Evolutionary conservation across 306 rosid species (phyloP), one percentile per base, ranked within the genome.

Genomic region (Lathyrus tuberosus): DNA sequence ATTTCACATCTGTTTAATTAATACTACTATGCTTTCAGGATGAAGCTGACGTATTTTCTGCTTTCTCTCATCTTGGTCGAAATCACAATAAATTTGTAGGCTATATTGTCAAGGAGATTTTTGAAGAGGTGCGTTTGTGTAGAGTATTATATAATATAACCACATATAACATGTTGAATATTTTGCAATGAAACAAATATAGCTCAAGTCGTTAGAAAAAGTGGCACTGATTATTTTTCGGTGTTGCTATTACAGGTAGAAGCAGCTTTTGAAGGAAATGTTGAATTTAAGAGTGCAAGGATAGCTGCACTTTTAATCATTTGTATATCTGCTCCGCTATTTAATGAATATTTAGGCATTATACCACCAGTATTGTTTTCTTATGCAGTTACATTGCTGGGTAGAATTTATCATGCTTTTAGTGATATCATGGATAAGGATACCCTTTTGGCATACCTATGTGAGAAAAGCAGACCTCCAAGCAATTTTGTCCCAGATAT

Each of bases 21-120:
- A 37, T 28, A 43, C 24, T 24, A 37, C 51, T 59, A 52, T 62
- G 43, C 62, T 86, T 76, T 47, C 87, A 93, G 96, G 98, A 93
- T 75, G 98, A 93, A 82, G 87, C 85, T 76, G 94, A 84, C 77
- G 70, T 77, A 57, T 83, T 90, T 76, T 86, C 86, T 17, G 84
- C 80, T 43, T 47, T 88, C 71, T 88, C 87, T 83, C 90, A 84
- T 83, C 79, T 90, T 54, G 96, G 94, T 54, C 85, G 76, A 57
- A 88, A 84, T 78, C 97, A 90, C 87, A 84, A 82, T 62, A 85
- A 81, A 66, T 85, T 88, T 82, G 85, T 78, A 24, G 69, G 44
- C 51, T 61, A 73, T 74, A 72, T 84, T 44, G 46, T 83, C 64
- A 74, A 79, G 78, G 87, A 82, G 31, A 70, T 75, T 42, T 81